Percentiles rank a stretch among this genome's conserved stretches.
Evolutionary conservation across 2,329 filamentous ascomycete species (phyloP).

Genomic region (Pseudogymnoascus sp.): DNA sequence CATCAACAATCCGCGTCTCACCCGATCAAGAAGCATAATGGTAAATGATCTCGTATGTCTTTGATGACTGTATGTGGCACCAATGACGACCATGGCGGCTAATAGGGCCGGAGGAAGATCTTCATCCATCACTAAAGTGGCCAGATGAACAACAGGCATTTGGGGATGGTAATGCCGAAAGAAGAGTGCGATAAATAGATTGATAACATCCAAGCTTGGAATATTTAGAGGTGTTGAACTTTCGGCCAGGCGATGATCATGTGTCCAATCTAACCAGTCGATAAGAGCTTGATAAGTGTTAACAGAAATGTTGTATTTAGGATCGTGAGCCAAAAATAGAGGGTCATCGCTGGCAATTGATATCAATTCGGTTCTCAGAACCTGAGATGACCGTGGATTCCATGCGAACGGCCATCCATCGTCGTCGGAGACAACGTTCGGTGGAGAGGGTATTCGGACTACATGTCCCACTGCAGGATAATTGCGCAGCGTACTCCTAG

Average conservation of each 20-base stretch:
- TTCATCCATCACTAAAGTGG: slow-evolving; percentile 19
- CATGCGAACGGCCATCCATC: slow-evolving; percentile 21
- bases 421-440: slow-evolving; percentile 17
- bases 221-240: slow-evolving; percentile 10
- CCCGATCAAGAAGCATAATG: slow-evolving; percentile 20
- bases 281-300: slow-evolving; percentile 14
- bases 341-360: slow-evolving; percentile 15
- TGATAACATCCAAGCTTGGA: slow-evolving; percentile 17
- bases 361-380: slow-evolving; percentile 16
- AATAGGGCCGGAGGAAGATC: slow-evolving; percentile 20
- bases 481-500: neutral
- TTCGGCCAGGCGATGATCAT: neutral
- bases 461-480: neutral
- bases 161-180: slow-evolving; percentile 22
- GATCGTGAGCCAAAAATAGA: slow-evolving; percentile 16
- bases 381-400: slow-evolving; percentile 16
- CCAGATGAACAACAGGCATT: slow-evolving; percentile 21
- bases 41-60: slow-evolving; percentile 20
- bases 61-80: slow-evolving; percentile 19
- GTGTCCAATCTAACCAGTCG: neutral
- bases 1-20: slow-evolving; percentile 19
- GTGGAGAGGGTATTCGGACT: slow-evolving; percentile 14
- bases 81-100: slow-evolving; percentile 19
- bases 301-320: slow-evolving; percentile 19
- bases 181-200: slow-evolving; percentile 22